Evolutionary conservation across 2,329 filamentous ascomycete species (phyloP), one percentile per base, ranked within the genome.

Genomic region (Epichloe sp.): DNA sequence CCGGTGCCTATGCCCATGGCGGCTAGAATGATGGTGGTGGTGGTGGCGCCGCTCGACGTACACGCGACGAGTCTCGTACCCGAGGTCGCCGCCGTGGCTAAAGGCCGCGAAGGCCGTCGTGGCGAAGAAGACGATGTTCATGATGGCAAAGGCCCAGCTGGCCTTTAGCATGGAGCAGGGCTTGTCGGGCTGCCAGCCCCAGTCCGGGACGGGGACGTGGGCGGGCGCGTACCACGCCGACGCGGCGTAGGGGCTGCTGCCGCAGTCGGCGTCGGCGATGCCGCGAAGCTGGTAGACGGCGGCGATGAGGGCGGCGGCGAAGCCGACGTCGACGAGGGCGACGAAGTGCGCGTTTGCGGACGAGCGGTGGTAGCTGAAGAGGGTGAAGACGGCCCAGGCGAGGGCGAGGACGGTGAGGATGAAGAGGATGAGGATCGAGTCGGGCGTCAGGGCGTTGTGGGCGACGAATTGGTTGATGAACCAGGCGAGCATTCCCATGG

Each of bases 151-250:
- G 3, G 88, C 91, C 69, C 88, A 97, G 58, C 75, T 78, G 1
- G 90, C 85, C 78, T 96, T 97, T 62, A 95, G 79, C 88, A 96
- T 93, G 47, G 85, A 79, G 70, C 91, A 97, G 5, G 81, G 80
- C 75, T 91, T 91, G 67, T 87, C 76, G 38, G 82, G 67, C 49
- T 76, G 67, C 41, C 80, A 75, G 48, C 68, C 69, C 46, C 73
- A 73, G 37, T 77, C 65, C 34, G 68, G 71, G 43, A 78, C 71
- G 12, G 84, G 84, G 43, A 89, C 72, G 47, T 75, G 73, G 49
- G 12, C 17, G 10, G 53, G 53, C 10, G 78, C 63, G 59, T 76
- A 76, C 65, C 80, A 81, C 21, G 68, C 61, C 46, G 71, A 68
- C 48, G 69, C 70, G 35, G 62, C 61, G 11, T 63, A 62, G 65